phyloP scores from a whole-genome alignment of 441 rosid genomes.

The Theobroma grandiflorum region DNA sequence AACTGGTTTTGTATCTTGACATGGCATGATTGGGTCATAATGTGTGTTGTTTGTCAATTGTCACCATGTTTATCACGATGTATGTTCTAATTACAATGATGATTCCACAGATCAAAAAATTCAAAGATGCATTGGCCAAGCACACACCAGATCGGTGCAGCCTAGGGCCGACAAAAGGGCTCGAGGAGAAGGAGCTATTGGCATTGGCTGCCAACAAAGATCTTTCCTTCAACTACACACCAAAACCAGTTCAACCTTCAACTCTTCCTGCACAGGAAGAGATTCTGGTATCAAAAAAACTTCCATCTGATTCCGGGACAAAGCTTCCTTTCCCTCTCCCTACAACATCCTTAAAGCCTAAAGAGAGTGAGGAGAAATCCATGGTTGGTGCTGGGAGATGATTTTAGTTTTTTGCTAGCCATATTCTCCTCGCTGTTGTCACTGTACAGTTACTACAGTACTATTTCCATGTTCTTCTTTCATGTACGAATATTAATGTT shows the following conservation, averaged over 20 bases:
- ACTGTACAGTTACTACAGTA: conserved; percentile 54
- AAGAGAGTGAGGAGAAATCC: conserved; percentile 47
- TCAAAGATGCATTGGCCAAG: conserved; percentile 88
- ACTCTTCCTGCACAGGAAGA: conserved; percentile 36
- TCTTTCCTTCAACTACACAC: conserved; percentile 69
- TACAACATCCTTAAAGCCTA: conserved; percentile 26
- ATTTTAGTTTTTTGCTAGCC: conserved; percentile 28
- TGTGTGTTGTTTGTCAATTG: neutral
- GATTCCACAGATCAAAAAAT: conserved; percentile 77
- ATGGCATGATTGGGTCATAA: neutral
- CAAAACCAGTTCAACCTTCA: conserved; percentile 46
- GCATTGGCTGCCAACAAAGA: conserved; percentile 89
- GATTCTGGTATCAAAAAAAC: conserved; percentile 21
- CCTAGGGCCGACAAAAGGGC: conserved; percentile 79
- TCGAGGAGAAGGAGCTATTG: conserved; percentile 88
- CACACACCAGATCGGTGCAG: conserved; percentile 80
- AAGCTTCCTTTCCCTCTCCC: conserved; percentile 41
- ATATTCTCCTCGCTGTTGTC: conserved; percentile 12
- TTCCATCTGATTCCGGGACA: conserved; percentile 33
- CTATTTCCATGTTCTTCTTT: conserved; percentile 13
- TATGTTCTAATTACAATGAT: neutral
- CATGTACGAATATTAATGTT: conserved; percentile 13
- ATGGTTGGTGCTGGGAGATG: conserved; percentile 69
- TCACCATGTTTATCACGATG: neutral
- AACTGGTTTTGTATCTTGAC: neutral